Percentiles rank a stretch among this genome's conserved stretches.
Conservation (phyloP, 2,329 filamentous ascomycete genomes). For the Pseudofabraea citricarpa region DNA sequence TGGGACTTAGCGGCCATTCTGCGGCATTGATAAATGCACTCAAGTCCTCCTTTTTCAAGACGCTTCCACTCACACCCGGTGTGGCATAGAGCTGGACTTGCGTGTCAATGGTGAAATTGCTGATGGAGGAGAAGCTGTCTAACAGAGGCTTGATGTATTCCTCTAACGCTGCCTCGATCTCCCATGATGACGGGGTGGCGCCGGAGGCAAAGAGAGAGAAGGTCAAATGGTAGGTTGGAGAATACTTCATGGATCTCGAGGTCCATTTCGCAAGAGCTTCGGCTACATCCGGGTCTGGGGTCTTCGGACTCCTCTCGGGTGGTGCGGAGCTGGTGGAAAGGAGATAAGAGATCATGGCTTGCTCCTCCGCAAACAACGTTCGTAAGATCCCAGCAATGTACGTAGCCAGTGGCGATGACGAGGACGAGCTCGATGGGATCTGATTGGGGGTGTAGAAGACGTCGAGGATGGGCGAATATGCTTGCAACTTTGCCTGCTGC, state of each 20-base stretch:
- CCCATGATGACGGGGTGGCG: slow-evolving; percentile 78
- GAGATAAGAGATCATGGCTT: slow-evolving; percentile 75
- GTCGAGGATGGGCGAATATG: slow-evolving; percentile 67
- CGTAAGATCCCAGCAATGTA: slow-evolving; percentile 78
- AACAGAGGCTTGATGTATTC: slow-evolving; percentile 81
- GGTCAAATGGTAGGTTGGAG: slow-evolving; percentile 89
- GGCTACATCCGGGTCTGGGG: slow-evolving; percentile 44
- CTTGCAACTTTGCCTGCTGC: slow-evolving; percentile 58
- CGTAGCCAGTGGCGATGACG: slow-evolving; percentile 67
- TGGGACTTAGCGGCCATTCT: slow-evolving; percentile 93
- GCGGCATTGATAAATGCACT: slow-evolving; percentile 96
- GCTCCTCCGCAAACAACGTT: slow-evolving; percentile 79
- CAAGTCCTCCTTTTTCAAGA: slow-evolving; percentile 78
- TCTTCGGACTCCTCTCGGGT: slow-evolving; percentile 40
- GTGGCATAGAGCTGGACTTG: slow-evolving; percentile 93
- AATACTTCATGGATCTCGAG: slow-evolving; percentile 83
- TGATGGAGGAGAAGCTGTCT: slow-evolving; percentile 72
- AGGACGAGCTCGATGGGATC: slow-evolving; percentile 60
- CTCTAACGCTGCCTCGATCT: slow-evolving; percentile 76
- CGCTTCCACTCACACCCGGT: slow-evolving; percentile 53
- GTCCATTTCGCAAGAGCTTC: slow-evolving; percentile 64
- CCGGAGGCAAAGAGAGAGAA: slow-evolving; percentile 90
- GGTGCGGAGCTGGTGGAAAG: slow-evolving; percentile 55
- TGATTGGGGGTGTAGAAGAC: slow-evolving; percentile 71
- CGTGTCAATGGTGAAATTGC: slow-evolving; percentile 93